These are phyloP conservation scores for Kodamaea sagamina DNA, from an alignment of 805 yeast genomes.

Conservation along the genomic window DNA sequence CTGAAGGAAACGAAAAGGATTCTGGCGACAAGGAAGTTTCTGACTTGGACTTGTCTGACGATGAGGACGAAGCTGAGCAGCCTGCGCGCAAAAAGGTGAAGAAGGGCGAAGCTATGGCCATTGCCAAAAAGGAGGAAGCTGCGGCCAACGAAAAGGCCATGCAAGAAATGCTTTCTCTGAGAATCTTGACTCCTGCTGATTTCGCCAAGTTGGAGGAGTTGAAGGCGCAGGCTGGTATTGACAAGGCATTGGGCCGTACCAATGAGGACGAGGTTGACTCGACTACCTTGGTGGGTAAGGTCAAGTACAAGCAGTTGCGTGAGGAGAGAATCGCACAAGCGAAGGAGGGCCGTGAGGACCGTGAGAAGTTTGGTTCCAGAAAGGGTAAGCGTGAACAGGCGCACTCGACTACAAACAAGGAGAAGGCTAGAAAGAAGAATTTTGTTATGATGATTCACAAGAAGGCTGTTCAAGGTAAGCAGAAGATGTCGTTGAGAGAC, in stretches of 20 bases:
- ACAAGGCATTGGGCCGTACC: conserved; percentile 66
- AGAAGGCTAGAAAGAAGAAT: conserved; percentile 97
- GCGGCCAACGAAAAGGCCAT: conserved; percentile 35
- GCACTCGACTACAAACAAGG: conserved; percentile 92
- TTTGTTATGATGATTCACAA: conserved; percentile 98
- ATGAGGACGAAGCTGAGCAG: conserved; percentile 27
- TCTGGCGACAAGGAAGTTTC: conserved; percentile 26
- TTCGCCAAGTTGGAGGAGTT: conserved; percentile 93
- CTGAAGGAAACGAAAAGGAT: conserved; percentile 6
- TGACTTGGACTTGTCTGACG: conserved; percentile 29
- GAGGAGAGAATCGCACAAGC: conserved; percentile 89
- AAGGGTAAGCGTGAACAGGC: conserved; percentile 75
- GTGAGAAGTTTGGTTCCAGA: conserved; percentile 87
- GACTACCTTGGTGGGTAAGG: conserved; percentile 70
- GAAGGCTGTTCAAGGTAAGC: conserved; percentile 91
- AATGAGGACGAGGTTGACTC: conserved; percentile 90
- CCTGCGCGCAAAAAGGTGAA: conserved; percentile 24
- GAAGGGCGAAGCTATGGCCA: conserved; percentile 20
- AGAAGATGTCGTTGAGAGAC: conserved; percentile 84
- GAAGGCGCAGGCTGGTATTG: conserved; percentile 80
- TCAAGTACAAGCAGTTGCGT: conserved; percentile 78
- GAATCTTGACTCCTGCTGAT: conserved; percentile 95
- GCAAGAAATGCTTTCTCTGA: conserved; percentile 64
- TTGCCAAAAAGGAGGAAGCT: conserved; percentile 22
- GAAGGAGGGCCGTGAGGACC: conserved; percentile 88